A percentile compares a stretch with the other conserved stretches of the same genome.
These are phyloP conservation scores for Podaxis sp. DNA, from an alignment of 768 basidiomycete species.

Conservation along the genomic window DNA sequence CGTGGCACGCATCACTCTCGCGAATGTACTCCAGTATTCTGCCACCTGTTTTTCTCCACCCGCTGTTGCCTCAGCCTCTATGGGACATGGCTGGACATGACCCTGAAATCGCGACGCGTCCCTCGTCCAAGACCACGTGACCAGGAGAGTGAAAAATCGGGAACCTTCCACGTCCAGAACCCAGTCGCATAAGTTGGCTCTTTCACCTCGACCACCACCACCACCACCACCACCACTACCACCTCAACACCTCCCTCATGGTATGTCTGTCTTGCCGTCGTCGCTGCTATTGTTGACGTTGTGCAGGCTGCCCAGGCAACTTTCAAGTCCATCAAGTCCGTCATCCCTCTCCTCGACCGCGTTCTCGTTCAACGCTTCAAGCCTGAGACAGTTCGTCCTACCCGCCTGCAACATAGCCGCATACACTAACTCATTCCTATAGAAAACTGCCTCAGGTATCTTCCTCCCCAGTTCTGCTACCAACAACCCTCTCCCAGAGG, in stretches of 20 bases:
- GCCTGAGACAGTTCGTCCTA: slow-evolving; percentile 79
- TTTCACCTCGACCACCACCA: slow-evolving; percentile 4
- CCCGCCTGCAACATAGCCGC: background rate
- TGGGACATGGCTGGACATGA: background rate
- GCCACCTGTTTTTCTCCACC: background rate
- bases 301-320: slow-evolving; percentile 81
- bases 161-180: background rate
- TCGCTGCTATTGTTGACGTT: background rate
- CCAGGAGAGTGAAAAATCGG: slow-evolving; percentile 9
- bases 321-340: slow-evolving; percentile 91
- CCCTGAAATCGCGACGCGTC: slow-evolving; percentile 9
- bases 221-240: background rate
- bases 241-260: background rate
- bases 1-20: background rate
- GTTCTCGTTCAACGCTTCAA: slow-evolving; percentile 98
- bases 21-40: background rate
- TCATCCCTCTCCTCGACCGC: slow-evolving; percentile 92
- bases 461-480: slow-evolving; percentile 94
- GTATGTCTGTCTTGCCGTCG: background rate
- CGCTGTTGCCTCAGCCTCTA: background rate
- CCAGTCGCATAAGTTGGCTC: background rate
- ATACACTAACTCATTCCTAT: background rate
- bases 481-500: slow-evolving; percentile 87
- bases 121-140: slow-evolving; percentile 9
- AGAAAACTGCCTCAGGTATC: slow-evolving; percentile 99